phyloP scores from a whole-genome alignment of 805 yeast genomes.

The Candida succiphila region DNA sequence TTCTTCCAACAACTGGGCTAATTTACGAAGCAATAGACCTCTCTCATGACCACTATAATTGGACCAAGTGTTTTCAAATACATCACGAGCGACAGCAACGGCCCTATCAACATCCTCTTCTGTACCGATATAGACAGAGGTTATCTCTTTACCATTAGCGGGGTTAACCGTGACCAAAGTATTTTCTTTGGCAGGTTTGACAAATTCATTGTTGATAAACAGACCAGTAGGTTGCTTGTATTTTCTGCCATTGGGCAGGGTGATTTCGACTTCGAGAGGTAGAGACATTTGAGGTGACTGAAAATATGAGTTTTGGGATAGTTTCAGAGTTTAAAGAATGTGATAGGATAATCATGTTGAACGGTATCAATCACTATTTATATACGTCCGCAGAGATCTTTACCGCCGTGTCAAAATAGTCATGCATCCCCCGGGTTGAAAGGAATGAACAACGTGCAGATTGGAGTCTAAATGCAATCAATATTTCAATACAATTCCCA shows the following conservation, averaged over 20 bases:
- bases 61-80: constrained; percentile 38
- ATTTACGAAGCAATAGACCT: constrained; percentile 33
- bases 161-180: constrained; percentile 53
- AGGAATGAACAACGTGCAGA: too few relatives aligned
- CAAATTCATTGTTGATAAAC: constrained; percentile 81
- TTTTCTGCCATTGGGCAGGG: constrained; percentile 41
- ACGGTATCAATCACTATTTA: too few relatives aligned
- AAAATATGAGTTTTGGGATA: too few relatives aligned
- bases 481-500: too few relatives aligned
- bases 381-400: too few relatives aligned
- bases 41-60: constrained; percentile 34
- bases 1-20: constrained; percentile 39
- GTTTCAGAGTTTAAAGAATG: too few relatives aligned
- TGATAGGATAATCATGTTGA: too few relatives aligned
- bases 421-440: too few relatives aligned
- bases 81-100: constrained; percentile 40
- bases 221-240: constrained; percentile 73
- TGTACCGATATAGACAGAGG: constrained; percentile 41
- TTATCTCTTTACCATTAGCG: constrained; percentile 40
- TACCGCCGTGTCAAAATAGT: too few relatives aligned
- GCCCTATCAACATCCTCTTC: constrained; percentile 45
- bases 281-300: too few relatives aligned
- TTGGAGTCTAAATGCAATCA: too few relatives aligned
- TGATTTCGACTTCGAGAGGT: constrained; percentile 7
- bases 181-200: constrained; percentile 41